Conservation (phyloP, 805 yeast genomes). For the Candida coleopterorum region DNA sequence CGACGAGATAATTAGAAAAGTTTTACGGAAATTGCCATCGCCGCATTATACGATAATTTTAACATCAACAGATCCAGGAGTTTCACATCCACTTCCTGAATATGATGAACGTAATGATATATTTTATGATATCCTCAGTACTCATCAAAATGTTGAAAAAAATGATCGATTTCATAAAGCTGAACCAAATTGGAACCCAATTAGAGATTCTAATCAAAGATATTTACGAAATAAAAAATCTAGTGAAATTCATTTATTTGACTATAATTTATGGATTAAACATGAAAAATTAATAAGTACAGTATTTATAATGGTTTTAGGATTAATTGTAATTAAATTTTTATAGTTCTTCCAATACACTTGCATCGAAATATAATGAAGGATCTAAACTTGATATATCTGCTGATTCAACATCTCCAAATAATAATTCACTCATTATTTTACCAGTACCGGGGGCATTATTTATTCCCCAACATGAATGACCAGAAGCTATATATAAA, state of each 20-base stretch:
- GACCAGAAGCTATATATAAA: slow-evolving; percentile 82
- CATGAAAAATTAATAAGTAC: slow-evolving; percentile 46
- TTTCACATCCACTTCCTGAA: slow-evolving; percentile 28
- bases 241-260: slow-evolving; percentile 37
- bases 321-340: slow-evolving; percentile 8
- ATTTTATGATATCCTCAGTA: slow-evolving; percentile 54
- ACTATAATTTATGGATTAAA: slow-evolving; percentile 44
- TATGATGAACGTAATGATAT: slow-evolving; percentile 31
- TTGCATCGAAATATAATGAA: slow-evolving; percentile 77
- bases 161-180: slow-evolving; percentile 36
- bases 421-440: slow-evolving; percentile 76
- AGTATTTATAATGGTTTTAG: slow-evolving; percentile 23
- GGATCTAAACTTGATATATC: slow-evolving; percentile 84
- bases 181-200: slow-evolving; percentile 24
- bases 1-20: slow-evolving; percentile 47
- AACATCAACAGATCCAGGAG: slow-evolving; percentile 30
- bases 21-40: slow-evolving; percentile 67
- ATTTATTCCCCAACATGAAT: slow-evolving; percentile 98
- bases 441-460: slow-evolving; percentile 98
- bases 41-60: slow-evolving; percentile 63
- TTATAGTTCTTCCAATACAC: slow-evolving; percentile 21
- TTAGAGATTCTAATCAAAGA: slow-evolving; percentile 24
- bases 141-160: slow-evolving; percentile 50
- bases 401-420: slow-evolving; percentile 76
- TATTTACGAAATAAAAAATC: slow-evolving; percentile 25